Percentiles rank a stretch among this genome's conserved stretches.
These are phyloP conservation scores for Syncephalis fuscata DNA, from an alignment of 371 early-diverging fungal genomes.

Conservation along the genomic window DNA sequence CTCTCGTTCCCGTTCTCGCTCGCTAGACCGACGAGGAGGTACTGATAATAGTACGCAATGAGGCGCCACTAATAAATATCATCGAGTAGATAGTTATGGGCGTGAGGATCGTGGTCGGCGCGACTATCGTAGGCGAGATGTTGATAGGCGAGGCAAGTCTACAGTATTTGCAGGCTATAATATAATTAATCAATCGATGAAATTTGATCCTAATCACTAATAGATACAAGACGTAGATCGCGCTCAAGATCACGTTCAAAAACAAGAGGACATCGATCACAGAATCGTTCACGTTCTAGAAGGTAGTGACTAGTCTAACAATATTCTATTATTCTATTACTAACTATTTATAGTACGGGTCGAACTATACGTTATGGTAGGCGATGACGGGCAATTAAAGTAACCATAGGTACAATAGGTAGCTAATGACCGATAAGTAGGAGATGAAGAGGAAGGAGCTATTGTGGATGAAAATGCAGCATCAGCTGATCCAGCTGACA, in stretches of 20 bases:
- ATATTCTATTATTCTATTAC: too few species aligned
- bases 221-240: not conserved
- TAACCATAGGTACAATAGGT: too few species aligned
- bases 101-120: conserved; percentile 5
- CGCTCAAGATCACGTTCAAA: not conserved
- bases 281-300: not conserved
- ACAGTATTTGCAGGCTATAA: conserved; percentile 1
- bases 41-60: too few species aligned
- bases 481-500: conserved; percentile 13
- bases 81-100: too few species aligned
- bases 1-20: not conserved
- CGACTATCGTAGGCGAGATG: conserved; percentile 1
- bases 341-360: too few species aligned
- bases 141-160: not conserved
- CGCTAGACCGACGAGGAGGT: too few species aligned
- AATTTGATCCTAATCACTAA: not conserved
- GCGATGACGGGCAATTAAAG: too few species aligned
- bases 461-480: conserved; percentile 3
- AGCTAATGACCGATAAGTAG: conserved; percentile 4
- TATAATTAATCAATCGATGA: not conserved
- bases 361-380: too few species aligned
- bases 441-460: conserved; percentile 6
- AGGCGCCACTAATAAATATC: too few species aligned
- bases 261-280: too few species aligned
- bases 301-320: conserved; percentile 1